Evolutionary conservation across 768 basidiomycete genomes (phyloP).

Genomic region (Ramaria rubella): DNA sequence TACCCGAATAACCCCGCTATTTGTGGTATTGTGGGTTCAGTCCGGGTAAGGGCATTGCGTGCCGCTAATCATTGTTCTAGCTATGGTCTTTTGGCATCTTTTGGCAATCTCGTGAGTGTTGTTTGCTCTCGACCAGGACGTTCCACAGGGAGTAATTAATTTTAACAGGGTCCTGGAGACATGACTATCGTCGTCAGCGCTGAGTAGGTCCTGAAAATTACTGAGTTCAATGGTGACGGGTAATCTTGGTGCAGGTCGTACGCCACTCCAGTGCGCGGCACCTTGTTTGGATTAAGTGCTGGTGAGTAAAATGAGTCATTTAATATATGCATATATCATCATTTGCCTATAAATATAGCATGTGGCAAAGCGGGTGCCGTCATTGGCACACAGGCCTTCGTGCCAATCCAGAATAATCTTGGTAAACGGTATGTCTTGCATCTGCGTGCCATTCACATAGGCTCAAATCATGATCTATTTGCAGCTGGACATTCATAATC

Average conservation of each 20-base stretch:
- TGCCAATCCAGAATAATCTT: conserved; percentile 60
- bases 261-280: conserved; percentile 61
- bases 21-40: conserved; percentile 54
- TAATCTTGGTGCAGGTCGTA: conserved; percentile 38
- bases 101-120: conserved; percentile 51
- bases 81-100: conserved; percentile 68
- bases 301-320: background rate
- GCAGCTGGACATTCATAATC: conserved; percentile 62
- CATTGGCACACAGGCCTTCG: conserved; percentile 64
- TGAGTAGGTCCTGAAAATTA: too few species aligned
- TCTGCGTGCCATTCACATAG: conserved; percentile 4
- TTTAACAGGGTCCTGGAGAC: conserved; percentile 56
- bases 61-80: conserved; percentile 23
- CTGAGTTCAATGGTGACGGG: too few species aligned
- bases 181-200: conserved; percentile 62
- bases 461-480: background rate
- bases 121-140: background rate
- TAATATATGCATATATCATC: background rate
- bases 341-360: too few species aligned
- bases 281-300: conserved; percentile 63
- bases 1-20: conserved; percentile 53
- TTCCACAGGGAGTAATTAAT: conserved; percentile 5
- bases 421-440: conserved; percentile 47
- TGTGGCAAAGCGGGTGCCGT: conserved; percentile 70
- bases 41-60: background rate